A percentile compares a stretch with the other conserved stretches of the same genome.
phyloP scores from a whole-genome alignment of 2,329 filamentous ascomycete species.

The Chaetomium globosum region DNA sequence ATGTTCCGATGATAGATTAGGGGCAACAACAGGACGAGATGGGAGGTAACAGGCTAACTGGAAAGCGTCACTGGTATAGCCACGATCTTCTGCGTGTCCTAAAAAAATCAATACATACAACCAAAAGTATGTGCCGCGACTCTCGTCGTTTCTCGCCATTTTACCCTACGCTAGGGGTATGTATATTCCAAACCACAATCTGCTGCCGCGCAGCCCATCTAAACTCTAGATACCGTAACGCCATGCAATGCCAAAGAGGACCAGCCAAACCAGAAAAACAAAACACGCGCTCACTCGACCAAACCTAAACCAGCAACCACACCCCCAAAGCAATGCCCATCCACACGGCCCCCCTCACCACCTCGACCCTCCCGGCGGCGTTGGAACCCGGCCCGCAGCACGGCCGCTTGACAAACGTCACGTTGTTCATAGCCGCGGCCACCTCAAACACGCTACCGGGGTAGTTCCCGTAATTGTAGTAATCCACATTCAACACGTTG shows the following conservation, averaged over 20 bases:
- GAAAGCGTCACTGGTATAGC: background rate
- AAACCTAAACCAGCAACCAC: constrained; percentile 29
- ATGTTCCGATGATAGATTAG: constrained; percentile 12
- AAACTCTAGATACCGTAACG: constrained; percentile 27
- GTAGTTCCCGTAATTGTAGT: constrained; percentile 71
- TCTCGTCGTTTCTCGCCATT: background rate
- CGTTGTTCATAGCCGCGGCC: constrained; percentile 70
- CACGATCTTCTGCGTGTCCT: background rate
- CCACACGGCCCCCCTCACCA: constrained; percentile 19
- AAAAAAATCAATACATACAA: background rate
- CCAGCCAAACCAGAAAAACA: constrained; percentile 6
- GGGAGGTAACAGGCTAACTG: background rate
- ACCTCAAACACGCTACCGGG: constrained; percentile 77
- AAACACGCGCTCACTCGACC: background rate
- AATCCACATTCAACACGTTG: constrained; percentile 81
- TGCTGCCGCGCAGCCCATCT: background rate
- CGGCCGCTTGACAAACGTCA: constrained; percentile 61
- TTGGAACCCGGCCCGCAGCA: constrained; percentile 57
- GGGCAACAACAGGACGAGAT: constrained; percentile 5
- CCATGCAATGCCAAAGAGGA: constrained; percentile 30
- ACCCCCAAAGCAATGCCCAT: constrained; percentile 25
- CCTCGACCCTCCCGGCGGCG: constrained; percentile 58
- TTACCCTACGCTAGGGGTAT: background rate
- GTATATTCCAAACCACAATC: constrained; percentile 1
- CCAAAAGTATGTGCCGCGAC: background rate